phyloP scores from a whole-genome alignment of 2,329 filamentous ascomycete genomes.

The Xylariales sp. region DNA sequence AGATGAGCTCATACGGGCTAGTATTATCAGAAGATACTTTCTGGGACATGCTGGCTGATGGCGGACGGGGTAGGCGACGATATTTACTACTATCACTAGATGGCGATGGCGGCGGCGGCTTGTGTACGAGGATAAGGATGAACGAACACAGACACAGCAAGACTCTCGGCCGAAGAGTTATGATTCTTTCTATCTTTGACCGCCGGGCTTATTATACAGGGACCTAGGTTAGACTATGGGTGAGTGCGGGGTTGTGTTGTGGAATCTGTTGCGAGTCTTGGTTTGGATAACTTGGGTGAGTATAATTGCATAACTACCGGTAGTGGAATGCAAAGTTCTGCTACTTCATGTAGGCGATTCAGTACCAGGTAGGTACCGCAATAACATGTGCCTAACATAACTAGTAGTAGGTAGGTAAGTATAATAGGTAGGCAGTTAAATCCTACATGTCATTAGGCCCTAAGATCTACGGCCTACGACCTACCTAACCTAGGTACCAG shows the following conservation, averaged over 20 bases:
- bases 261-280: constrained; percentile 9
- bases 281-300: constrained; percentile 2
- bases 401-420: too few species aligned
- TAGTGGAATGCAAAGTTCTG: too few species aligned
- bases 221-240: neutral
- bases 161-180: neutral
- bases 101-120: neutral
- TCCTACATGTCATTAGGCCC: neutral
- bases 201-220: neutral
- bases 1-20: constrained; percentile 70
- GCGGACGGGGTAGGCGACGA: neutral
- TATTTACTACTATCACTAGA: neutral
- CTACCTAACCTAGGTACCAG: too few species aligned
- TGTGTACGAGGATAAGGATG: neutral
- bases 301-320: too few species aligned
- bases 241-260: constrained; percentile 17
- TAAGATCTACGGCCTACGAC: too few species aligned
- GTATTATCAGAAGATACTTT: neutral
- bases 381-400: too few species aligned
- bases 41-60: constrained; percentile 8
- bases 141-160: neutral
- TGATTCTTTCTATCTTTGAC: neutral
- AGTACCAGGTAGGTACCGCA: too few species aligned
- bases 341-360: too few species aligned
- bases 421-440: too few species aligned